Base-by-base conservation (phyloP, 768 basidiomycete species). In the Lactifluus hygrophoroides region DNA sequence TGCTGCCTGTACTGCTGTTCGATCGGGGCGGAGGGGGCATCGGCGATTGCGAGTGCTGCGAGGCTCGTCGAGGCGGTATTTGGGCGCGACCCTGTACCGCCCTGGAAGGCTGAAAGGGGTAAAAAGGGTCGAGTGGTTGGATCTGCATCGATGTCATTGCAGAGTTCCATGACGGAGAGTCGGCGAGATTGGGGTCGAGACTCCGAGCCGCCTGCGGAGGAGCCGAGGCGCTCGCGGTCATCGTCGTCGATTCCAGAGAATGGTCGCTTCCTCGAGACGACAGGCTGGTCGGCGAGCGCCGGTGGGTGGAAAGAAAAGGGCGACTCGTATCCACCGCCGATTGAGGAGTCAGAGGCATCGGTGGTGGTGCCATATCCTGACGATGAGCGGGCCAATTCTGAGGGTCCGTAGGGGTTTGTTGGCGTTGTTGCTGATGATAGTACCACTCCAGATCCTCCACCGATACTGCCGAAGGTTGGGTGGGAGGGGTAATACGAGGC, bases 111-210 rank as follows among this genome's bases (percentile, higher is more conserved):
- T 68, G 69, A 64, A 65, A 72, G 61, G 62, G 74, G 68, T 78
- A 79, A 62, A 77, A 80, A 73, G 71, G 76, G 62, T 73, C 75
- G 76, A 72, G 73, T 54, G 70, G 73, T 67, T 64, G 71, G 68
- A 73, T 74, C 71, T 70, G 71, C 71, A 72, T 72, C 72, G 69
- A 76, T 69, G 76, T 86, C 86, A 79, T 90, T 88, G 80, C 88
- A 89, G 79, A 90, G 85, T 65, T 90, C 88, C 86, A 90, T 80
- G 79, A 90, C 84, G 71, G 84, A 78, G 80, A 90, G 82, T 60
- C 88, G 75, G 66, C 88, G 80, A 74, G 85, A 87, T 68, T 86
- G 83, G 62, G 88, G 88, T 66, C 88, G 77, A 66, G 85, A 88
- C 64, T 88, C 86, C 63, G 78, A 69, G 23, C 82, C 88, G 72